These are phyloP conservation scores for Rhytidhysteron rufulum DNA, from an alignment of 2,329 filamentous ascomycete species.

Conservation along the genomic window DNA sequence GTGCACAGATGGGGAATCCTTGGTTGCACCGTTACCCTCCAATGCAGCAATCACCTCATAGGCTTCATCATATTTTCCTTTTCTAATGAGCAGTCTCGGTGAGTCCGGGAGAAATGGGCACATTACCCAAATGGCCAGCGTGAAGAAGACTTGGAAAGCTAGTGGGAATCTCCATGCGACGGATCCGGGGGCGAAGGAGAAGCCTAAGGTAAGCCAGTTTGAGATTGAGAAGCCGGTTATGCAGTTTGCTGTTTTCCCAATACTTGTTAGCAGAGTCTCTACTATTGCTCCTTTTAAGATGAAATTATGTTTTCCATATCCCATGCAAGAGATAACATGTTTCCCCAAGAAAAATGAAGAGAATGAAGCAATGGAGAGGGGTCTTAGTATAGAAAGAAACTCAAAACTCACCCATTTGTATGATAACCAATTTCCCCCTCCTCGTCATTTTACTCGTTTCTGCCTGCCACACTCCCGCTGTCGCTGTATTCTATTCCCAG, in stretches of 20 bases:
- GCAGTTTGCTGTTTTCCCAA: constrained; percentile 37
- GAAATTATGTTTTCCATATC: too few species aligned
- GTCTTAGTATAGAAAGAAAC: background rate
- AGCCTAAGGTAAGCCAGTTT: constrained; percentile 42
- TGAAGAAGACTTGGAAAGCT: constrained; percentile 55
- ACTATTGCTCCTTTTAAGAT: too few species aligned
- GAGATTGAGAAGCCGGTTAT: constrained; percentile 43
- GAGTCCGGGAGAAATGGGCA: constrained; percentile 40
- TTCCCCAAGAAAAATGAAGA: too few species aligned
- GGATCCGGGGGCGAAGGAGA: constrained; percentile 37
- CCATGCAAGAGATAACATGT: too few species aligned
- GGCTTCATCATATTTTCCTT: constrained; percentile 46
- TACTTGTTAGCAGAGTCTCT: constrained; percentile 16
- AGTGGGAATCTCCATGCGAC: constrained; percentile 48
- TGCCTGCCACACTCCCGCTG: constrained; percentile 46
- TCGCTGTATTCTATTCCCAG: constrained; percentile 41
- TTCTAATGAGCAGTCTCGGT: constrained; percentile 50
- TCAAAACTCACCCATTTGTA: constrained; percentile 35
- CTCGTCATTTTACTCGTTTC: constrained; percentile 46
- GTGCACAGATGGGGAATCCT: constrained; percentile 29
- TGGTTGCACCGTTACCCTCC: constrained; percentile 36
- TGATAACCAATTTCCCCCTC: constrained; percentile 44
- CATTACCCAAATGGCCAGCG: constrained; percentile 52
- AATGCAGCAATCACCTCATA: constrained; percentile 31
- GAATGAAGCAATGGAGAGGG: background rate